These are phyloP conservation scores for Stachybotrys elegans DNA, from an alignment of 2,329 filamentous ascomycete genomes.

Conservation along the genomic window DNA sequence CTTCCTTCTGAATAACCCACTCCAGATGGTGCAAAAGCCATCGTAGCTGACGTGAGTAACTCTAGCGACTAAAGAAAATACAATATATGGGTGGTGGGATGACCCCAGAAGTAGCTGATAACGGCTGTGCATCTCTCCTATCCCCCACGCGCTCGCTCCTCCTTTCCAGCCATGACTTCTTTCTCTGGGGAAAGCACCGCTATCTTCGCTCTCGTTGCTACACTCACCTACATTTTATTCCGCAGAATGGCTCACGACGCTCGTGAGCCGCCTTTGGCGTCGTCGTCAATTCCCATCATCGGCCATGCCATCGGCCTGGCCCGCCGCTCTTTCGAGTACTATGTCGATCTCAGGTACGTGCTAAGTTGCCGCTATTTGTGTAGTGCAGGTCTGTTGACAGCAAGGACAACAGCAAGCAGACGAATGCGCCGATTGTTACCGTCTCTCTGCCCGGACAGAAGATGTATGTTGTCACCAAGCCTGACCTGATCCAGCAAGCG, in stretches of 20 bases:
- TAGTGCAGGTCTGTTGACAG: neutral
- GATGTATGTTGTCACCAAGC: constrained; percentile 6
- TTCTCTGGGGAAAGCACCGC: too few relatives aligned
- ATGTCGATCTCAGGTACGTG: constrained; percentile 4
- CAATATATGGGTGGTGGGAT: too few relatives aligned
- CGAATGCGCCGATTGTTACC: constrained; percentile 5
- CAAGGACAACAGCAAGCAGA: constrained; percentile 2
- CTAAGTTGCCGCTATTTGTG: too few relatives aligned
- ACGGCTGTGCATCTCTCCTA: too few relatives aligned
- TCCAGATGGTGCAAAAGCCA: too few relatives aligned
- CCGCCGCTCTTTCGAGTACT: constrained; percentile 4
- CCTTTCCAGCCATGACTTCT: too few relatives aligned
- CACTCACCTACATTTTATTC: neutral
- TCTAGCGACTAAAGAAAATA: too few relatives aligned
- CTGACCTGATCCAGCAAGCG: constrained; percentile 6
- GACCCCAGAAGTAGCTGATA: too few relatives aligned
- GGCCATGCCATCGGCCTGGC: constrained; percentile 2
- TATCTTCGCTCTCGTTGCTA: neutral
- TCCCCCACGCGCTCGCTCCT: too few relatives aligned
- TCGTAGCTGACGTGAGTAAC: too few relatives aligned
- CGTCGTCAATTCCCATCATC: constrained; percentile 2
- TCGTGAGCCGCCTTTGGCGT: constrained; percentile 3
- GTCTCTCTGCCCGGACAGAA: constrained; percentile 7
- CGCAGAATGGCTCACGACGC: constrained; percentile 5
- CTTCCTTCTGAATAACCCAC: too few relatives aligned